A percentile compares a stretch with the other conserved stretches of the same genome.
These are phyloP conservation scores for Aspergillus terreus DNA, from an alignment of 2,329 filamentous ascomycete genomes.

Conservation along the genomic window DNA sequence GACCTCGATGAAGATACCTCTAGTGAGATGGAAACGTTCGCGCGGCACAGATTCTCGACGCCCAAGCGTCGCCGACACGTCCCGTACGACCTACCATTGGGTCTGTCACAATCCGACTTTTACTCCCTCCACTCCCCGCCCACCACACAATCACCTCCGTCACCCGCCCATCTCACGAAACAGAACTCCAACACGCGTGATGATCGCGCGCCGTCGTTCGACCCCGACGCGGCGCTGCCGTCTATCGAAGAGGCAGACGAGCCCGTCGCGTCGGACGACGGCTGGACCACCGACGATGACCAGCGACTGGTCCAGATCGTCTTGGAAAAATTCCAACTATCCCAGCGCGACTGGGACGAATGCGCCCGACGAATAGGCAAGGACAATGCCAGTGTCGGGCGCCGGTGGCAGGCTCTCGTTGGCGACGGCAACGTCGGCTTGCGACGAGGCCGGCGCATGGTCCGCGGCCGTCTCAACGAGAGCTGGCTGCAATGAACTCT, in stretches of 20 bases:
- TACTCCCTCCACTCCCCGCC: conserved; percentile 37
- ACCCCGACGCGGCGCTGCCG: conserved; percentile 33
- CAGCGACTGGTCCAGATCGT: conserved; percentile 41
- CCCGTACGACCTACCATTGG: conserved; percentile 43
- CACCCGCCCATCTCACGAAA: conserved; percentile 17
- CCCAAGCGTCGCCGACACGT: conserved; percentile 43
- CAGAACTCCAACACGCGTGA: conserved; percentile 8
- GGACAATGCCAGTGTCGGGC: conserved; percentile 38
- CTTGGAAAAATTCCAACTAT: conserved; percentile 42
- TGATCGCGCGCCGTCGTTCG: conserved; percentile 15
- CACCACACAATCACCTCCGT: conserved; percentile 29
- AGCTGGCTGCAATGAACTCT: conserved; percentile 18
- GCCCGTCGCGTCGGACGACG: conserved; percentile 5
- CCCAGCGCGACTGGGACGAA: conserved; percentile 43
- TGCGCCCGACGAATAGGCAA: conserved; percentile 42
- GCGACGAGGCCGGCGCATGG: conserved; percentile 28
- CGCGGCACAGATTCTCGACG: conserved; percentile 31
- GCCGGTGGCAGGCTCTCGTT: conserved; percentile 41
- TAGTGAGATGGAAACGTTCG: conserved; percentile 5
- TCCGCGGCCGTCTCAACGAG: conserved; percentile 23
- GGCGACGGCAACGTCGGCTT: conserved; percentile 43
- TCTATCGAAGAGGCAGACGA: conserved; percentile 32
- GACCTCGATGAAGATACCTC: conserved; percentile 13
- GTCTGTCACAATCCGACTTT: conserved; percentile 42
- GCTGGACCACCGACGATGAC: conserved; percentile 42